Evolutionary conservation across 805 yeast genomes (phyloP).

Genomic region (Metschnikowia lunata): DNA sequence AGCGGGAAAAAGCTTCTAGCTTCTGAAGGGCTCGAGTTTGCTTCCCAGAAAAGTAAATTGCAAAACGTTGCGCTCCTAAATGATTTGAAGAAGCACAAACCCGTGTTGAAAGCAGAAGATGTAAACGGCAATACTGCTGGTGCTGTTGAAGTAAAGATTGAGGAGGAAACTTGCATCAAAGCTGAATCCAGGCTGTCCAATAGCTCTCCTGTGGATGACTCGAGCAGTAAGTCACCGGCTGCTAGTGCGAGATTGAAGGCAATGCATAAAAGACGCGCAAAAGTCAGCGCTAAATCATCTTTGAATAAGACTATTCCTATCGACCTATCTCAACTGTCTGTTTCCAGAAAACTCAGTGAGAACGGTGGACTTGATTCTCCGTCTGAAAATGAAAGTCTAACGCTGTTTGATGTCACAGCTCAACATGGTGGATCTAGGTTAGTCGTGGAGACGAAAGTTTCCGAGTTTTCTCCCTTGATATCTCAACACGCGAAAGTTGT

Average conservation of each 20-base stretch:
- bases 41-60: slow-evolving; percentile 29
- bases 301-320: slow-evolving; percentile 46
- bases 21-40: slow-evolving; percentile 48
- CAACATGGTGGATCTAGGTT: slow-evolving; percentile 78
- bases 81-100: slow-evolving; percentile 48
- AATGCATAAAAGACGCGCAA: slow-evolving; percentile 89
- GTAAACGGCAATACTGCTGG: background rate
- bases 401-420: slow-evolving; percentile 61
- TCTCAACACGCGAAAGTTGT: slow-evolving; percentile 69
- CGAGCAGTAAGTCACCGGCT: slow-evolving; percentile 24
- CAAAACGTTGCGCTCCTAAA: slow-evolving; percentile 42
- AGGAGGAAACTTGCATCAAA: slow-evolving; percentile 2
- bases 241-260: slow-evolving; percentile 81
- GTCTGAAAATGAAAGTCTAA: slow-evolving; percentile 14
- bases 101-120: slow-evolving; percentile 26
- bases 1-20: slow-evolving; percentile 59
- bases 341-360: slow-evolving; percentile 51
- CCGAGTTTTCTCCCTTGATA: slow-evolving; percentile 61
- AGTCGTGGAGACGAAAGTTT: slow-evolving; percentile 73
- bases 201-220: slow-evolving; percentile 15
- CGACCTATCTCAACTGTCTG: slow-evolving; percentile 68
- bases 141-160: slow-evolving; percentile 2
- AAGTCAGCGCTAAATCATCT: slow-evolving; percentile 56
- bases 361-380: slow-evolving; percentile 29
- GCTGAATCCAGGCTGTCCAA: slow-evolving; percentile 2